phyloP scores from a whole-genome alignment of 169 alveolate species.

The Eimeria falciformis region DNA sequence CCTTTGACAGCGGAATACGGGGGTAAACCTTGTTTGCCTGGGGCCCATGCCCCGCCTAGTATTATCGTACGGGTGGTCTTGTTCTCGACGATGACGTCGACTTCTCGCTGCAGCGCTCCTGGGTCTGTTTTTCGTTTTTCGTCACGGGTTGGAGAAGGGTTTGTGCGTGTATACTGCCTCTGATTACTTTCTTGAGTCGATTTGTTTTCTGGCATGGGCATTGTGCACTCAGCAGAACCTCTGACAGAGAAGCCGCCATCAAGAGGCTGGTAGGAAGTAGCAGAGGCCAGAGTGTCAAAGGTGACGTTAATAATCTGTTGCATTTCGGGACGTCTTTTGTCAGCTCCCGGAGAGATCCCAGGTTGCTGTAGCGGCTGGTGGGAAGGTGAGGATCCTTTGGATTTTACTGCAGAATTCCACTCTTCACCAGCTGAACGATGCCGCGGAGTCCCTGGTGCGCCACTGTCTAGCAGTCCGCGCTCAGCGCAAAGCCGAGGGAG shows the following conservation, averaged over 20 bases:
- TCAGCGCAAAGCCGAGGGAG: constrained; percentile 70
- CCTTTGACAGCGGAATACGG: constrained; percentile 45
- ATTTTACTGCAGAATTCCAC: neutral
- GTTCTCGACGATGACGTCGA: constrained; percentile 27
- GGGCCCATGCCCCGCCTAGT: constrained; percentile 63
- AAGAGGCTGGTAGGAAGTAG: too few relatives aligned
- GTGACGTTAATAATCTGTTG: constrained; percentile 4
- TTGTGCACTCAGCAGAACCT: neutral
- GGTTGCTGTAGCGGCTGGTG: constrained; percentile 45
- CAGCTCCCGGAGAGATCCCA: neutral
- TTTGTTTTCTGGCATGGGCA: neutral
- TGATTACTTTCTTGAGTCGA: neutral
- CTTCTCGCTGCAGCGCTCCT: neutral
- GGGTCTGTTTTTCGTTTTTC: constrained; percentile 48
- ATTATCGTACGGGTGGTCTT: constrained; percentile 23
- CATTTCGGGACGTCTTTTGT: neutral
- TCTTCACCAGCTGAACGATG: constrained; percentile 26
- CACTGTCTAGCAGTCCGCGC: constrained; percentile 33
- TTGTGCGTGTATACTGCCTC: neutral
- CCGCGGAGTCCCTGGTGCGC: constrained; percentile 15
- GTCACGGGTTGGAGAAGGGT: constrained; percentile 7
- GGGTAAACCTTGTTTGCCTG: constrained; percentile 58
- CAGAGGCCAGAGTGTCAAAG: constrained; percentile 15
- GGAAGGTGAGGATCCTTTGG: constrained; percentile 1
- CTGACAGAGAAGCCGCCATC: neutral